These are phyloP conservation scores for Decorospora gaudefroyi DNA, from an alignment of 2,329 filamentous ascomycete genomes.

Conservation along the genomic window DNA sequence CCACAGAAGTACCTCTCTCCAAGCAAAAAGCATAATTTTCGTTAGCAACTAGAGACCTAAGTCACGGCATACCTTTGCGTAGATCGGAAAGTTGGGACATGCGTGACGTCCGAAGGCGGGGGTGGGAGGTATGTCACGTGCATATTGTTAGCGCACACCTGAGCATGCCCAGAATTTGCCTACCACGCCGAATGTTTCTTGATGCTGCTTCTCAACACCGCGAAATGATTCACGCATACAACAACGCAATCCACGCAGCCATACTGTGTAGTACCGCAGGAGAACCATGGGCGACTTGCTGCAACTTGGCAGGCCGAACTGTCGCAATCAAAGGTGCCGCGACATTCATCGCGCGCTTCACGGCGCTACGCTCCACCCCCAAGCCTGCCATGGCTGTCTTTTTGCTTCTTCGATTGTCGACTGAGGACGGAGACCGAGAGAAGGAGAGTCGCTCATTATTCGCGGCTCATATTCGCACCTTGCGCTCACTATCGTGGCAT, in stretches of 20 bases:
- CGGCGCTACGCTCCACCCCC: conserved; percentile 16
- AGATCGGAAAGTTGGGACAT: no score
- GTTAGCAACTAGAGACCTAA: no score
- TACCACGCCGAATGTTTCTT: no score
- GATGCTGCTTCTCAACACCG: no score
- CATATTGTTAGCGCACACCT: no score
- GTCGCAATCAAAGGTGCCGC: conserved; percentile 12
- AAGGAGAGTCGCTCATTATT: conserved; percentile 26
- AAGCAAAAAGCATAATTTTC: no score
- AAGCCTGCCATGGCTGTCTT: conserved; percentile 15
- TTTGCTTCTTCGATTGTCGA: conserved; percentile 14
- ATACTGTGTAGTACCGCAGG: not conserved
- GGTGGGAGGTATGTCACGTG: no score
- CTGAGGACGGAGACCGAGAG: conserved; percentile 10
- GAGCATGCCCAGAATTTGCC: no score
- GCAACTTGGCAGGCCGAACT: conserved; percentile 1
- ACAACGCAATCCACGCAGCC: not conserved
- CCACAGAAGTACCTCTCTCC: no score
- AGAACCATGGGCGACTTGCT: conserved; percentile 1
- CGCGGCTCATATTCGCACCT: conserved; percentile 33
- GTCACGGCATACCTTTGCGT: no score
- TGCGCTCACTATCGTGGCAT: conserved; percentile 18
- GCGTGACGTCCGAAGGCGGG: no score
- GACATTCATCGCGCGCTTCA: conserved; percentile 12
- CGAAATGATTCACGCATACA: not conserved